Evolutionary conservation across 2,329 filamentous ascomycete species (phyloP).

Genomic region (Xylaria sp.): DNA sequence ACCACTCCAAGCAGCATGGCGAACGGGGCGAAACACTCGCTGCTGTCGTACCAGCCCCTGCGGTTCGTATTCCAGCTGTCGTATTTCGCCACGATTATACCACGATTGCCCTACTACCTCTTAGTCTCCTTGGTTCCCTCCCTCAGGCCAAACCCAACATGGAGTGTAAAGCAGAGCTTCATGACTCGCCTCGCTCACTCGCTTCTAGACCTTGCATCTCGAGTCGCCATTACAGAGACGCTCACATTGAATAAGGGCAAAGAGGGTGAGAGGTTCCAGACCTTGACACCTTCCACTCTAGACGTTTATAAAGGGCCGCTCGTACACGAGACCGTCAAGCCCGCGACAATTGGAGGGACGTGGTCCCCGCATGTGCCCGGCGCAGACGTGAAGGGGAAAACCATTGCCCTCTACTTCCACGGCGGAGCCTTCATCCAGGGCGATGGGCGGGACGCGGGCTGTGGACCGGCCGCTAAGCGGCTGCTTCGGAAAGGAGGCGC

Average conservation of each 20-base stretch:
- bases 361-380: slow-evolving; percentile 41
- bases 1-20: slow-evolving; percentile 1
- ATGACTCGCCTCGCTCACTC: slow-evolving; percentile 27
- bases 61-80: slow-evolving; percentile 15
- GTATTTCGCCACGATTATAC: slow-evolving; percentile 19
- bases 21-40: not conserved
- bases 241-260: slow-evolving; percentile 31
- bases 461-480: slow-evolving; percentile 38
- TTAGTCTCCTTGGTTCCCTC: not conserved
- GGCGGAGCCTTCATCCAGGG: slow-evolving; percentile 45
- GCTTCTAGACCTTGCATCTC: slow-evolving; percentile 29
- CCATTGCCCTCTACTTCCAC: slow-evolving; percentile 42
- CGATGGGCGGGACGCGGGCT: slow-evolving; percentile 36
- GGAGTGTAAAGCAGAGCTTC: slow-evolving; percentile 36
- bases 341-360: slow-evolving; percentile 44
- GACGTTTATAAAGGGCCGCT: slow-evolving; percentile 40
- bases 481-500: slow-evolving; percentile 51
- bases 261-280: slow-evolving; percentile 37
- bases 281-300: slow-evolving; percentile 23
- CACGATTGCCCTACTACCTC: slow-evolving; percentile 13
- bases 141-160: slow-evolving; percentile 8
- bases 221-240: slow-evolving; percentile 30
- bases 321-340: slow-evolving; percentile 26
- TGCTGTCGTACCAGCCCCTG: slow-evolving; percentile 19
- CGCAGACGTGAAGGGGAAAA: slow-evolving; percentile 11